Base-by-base conservation (phyloP, 2,329 filamentous ascomycete species). In the Fusarium praegraminearum region DNA sequence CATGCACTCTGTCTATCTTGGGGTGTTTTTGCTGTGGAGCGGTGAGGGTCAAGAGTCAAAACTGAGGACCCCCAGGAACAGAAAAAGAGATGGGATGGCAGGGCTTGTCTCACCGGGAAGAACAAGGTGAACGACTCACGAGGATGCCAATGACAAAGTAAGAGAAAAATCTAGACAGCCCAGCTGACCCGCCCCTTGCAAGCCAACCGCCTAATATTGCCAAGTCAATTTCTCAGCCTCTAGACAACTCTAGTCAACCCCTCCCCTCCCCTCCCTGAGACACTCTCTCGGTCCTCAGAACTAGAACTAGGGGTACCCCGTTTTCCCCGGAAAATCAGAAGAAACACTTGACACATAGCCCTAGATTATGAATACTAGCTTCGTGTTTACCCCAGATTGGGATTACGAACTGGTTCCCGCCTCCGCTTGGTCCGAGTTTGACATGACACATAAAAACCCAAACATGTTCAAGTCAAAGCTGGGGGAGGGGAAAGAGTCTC, bases 381-480 rank as follows among this genome's bases (percentile, higher is more conserved):
- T 52, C 49, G 35, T 52, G 7, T 58, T 65, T 65, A 66, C 62
- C 62, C 62, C 62, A 65, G 61, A 59, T 66, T 30, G n/a, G 32
- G 46, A 52, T n/a, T 24, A 43, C 52, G 26, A 30, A 32, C 45
- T 57, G 26, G 45, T 57, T 33, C 51, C 54, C 54, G 54, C 54
- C 54, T 50, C 54, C 54, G 45, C 54, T 38, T 36, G n/a, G 32
- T 22, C 51, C 28, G 40, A 54, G 20, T 50, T 56, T 32, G n/a
- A 26, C n/a, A 56, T 65, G 62, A 65, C 62, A 65, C 62, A 65
- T 65, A 65, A 49, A 45, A 54, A 65, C 30, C 24, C 30, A 36
- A 52, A 52, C 33, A 18, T 52, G 49, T 26, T 7, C 15, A 52
- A 52, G 49, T 52, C 18, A 20, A 52, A 52, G 49, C 24, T 24